Evolutionary conservation across 331 rosid species (phyloP), one percentile per base, ranked within the genome.

Genomic region (Phaseolus coccineus): DNA sequence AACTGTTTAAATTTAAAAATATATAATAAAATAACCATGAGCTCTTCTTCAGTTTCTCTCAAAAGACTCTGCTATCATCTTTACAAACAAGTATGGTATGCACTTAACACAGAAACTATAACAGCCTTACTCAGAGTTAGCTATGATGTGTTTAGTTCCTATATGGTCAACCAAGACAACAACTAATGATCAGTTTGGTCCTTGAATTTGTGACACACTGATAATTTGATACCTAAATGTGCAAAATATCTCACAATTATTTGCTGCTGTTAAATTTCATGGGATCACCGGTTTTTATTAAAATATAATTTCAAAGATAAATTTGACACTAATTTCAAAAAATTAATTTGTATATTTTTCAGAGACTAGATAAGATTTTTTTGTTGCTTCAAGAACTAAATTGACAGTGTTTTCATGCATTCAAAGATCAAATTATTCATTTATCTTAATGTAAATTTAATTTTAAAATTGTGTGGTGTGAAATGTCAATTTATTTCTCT

Each of bases 381-480:
- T 1, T 5, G 8, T 37, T 37, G 42, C 6, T 37, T 6, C 42
- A 5, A 37, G 42, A 37, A 37, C 1, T 37, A 40, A 42, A 42
- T 8, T 42, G 47, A 9, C 3, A 42, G 47, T 42, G 47, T 42
- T 8, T 19, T 42, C 47, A 8, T 2, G 9, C 47, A 42, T 40
- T 8, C 11, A 7, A 9, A 40, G 12, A 42, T 9, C 47, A 42
- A 9, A 8, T 42, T 8, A 8, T 42, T 42, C 13, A 42, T 42
- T 42, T 42, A 9, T 9, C 47, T 42, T 42, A 9, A 42, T 42
- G 13, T 8, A 42, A 72, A 52, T 52, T 27, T n/a, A 31, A 53
- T 64, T 73, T 72, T 76, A 12, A 79, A 69, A 31, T 70, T 33
- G 47, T 14, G 9, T 13, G 50, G n/a, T 47, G 61, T 8, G 42